Evolutionary conservation across 1,284 basidiomycete genomes (phyloP).

Genomic region (Veloboletus limbatus): DNA sequence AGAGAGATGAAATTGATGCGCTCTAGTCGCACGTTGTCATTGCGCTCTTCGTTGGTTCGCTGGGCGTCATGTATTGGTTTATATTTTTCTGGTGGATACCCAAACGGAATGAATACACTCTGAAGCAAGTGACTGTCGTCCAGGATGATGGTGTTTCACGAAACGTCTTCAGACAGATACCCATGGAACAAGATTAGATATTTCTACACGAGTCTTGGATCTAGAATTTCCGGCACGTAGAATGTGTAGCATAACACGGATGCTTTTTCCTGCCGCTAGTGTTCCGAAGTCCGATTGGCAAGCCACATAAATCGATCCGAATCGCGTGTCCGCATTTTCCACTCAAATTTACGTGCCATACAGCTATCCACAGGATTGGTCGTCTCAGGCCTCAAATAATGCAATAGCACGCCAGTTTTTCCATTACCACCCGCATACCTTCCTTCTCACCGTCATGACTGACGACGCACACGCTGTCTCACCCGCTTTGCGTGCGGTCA

Average conservation of each 20-base stretch:
- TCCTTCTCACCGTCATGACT: slow-evolving; percentile 15
- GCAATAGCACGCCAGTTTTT: slow-evolving; percentile 20
- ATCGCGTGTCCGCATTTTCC: slow-evolving; percentile 15
- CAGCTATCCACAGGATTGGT: slow-evolving; percentile 27
- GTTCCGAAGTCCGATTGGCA: no score
- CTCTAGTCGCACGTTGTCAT: slow-evolving; percentile 52
- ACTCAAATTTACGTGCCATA: slow-evolving; percentile 16
- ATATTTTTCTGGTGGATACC: slow-evolving; percentile 56
- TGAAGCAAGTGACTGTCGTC: slow-evolving; percentile 47
- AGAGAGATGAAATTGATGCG: background rate
- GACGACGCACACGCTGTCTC: slow-evolving; percentile 23
- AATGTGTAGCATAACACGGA: no score
- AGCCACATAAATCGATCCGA: slow-evolving; percentile 14
- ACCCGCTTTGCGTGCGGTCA: slow-evolving; percentile 34
- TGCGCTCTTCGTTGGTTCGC: slow-evolving; percentile 46
- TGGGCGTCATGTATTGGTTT: slow-evolving; percentile 62
- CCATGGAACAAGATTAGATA: slow-evolving; percentile 3
- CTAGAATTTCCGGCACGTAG: no score
- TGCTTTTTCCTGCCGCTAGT: no score
- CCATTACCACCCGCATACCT: slow-evolving; percentile 1
- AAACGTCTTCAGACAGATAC: slow-evolving; percentile 36
- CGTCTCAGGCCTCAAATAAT: slow-evolving; percentile 20
- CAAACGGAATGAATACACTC: slow-evolving; percentile 44
- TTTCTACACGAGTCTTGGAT: background rate
- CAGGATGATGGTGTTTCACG: slow-evolving; percentile 54